Percentiles rank a stretch among this genome's conserved stretches.
These are phyloP conservation scores for Podospora bellae-mahoneyi DNA, from an alignment of 495 filamentous ascomycete genomes.

Conservation along the genomic window DNA sequence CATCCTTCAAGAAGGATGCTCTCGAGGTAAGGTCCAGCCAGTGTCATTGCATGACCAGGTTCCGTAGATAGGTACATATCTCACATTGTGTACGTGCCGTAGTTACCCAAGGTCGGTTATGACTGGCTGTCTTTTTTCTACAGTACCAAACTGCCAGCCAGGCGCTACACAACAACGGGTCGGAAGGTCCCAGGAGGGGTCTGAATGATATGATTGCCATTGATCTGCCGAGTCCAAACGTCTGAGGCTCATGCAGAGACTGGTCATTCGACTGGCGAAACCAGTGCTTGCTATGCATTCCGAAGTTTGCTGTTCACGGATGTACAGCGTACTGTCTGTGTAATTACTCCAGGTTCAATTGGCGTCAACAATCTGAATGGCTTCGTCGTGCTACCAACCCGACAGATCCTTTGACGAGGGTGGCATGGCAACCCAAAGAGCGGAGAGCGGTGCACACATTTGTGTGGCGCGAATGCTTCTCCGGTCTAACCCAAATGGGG, in stretches of 20 bases:
- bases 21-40: not conserved
- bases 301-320: not conserved
- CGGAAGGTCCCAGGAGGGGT: conserved; percentile 17
- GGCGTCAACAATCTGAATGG: not conserved
- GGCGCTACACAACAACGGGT: conserved; percentile 5
- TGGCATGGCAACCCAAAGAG: conserved; percentile 8
- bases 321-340: not conserved
- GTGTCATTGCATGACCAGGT: not conserved
- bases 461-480: conserved; percentile 18
- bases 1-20: not conserved
- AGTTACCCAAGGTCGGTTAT: conserved; percentile 16
- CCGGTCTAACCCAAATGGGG: conserved; percentile 22
- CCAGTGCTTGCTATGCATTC: conserved; percentile 11
- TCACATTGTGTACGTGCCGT: conserved; percentile 8
- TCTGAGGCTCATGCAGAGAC: conserved; percentile 24
- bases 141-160: conserved; percentile 16
- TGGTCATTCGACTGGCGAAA: conserved; percentile 7
- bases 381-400: not conserved
- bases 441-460: conserved; percentile 21
- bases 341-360: conserved; percentile 7
- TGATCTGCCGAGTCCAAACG: conserved; percentile 36
- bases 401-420: conserved; percentile 8
- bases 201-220: conserved; percentile 30
- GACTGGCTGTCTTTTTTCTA: not conserved
- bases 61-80: conserved; percentile 14